phyloP scores from a whole-genome alignment of 257 asterid genomes.

The Anisodus acutangulus region DNA sequence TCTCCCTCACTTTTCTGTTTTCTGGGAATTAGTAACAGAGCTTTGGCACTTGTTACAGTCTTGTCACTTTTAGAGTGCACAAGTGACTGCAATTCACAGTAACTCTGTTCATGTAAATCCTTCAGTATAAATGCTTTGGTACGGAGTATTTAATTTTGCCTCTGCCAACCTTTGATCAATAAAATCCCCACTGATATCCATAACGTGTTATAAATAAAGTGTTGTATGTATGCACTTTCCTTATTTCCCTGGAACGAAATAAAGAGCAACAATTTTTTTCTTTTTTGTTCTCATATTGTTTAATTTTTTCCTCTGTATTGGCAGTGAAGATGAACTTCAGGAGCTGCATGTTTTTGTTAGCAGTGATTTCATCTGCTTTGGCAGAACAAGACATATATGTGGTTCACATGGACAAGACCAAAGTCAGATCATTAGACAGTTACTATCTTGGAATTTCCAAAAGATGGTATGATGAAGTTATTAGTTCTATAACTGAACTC shows the following conservation, averaged over 20 bases:
- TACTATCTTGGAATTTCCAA: slow-evolving; percentile 44
- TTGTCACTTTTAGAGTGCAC: background rate
- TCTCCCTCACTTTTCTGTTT: too few relatives aligned
- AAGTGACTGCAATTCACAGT: background rate
- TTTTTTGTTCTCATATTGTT: background rate
- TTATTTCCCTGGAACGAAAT: background rate
- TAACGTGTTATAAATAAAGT: background rate
- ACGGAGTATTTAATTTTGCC: background rate
- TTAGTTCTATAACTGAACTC: slow-evolving; percentile 43
- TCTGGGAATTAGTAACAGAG: too few relatives aligned
- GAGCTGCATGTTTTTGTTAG: slow-evolving; percentile 38
- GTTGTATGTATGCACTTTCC: background rate
- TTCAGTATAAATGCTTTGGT: background rate
- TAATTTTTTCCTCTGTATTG: background rate
- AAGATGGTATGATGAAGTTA: slow-evolving; percentile 61
- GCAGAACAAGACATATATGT: slow-evolving; percentile 52
- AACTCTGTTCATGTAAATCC: background rate
- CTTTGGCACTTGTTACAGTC: too few relatives aligned
- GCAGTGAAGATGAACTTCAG: slow-evolving; percentile 40
- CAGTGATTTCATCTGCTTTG: slow-evolving; percentile 34
- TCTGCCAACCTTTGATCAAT: background rate
- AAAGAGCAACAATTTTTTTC: background rate
- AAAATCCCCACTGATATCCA: background rate
- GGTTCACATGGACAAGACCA: slow-evolving; percentile 64
- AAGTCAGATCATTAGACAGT: slow-evolving; percentile 48